Evolutionary conservation across 805 yeast genomes (phyloP).

Genomic region (Wickerhamomyces hampshirensis): DNA sequence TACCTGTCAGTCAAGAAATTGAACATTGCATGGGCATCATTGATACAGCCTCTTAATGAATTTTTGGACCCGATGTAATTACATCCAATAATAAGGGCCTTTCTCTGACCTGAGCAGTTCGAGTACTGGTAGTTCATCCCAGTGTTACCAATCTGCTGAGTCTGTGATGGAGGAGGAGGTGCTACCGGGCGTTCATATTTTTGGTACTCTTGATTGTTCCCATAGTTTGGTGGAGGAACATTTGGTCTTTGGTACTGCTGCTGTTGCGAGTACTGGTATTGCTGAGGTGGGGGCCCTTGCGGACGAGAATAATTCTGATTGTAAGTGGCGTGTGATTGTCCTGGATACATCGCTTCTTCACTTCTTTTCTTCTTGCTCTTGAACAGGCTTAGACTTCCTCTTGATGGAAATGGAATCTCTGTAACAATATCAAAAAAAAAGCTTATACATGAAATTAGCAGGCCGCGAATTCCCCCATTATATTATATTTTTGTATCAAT

Average conservation of each 20-base stretch:
- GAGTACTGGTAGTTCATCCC: conserved; percentile 39
- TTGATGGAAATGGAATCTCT: background rate
- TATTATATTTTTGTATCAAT: background rate
- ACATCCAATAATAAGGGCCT: conserved; percentile 66
- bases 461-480: too few species aligned
- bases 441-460: too few species aligned
- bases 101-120: conserved; percentile 54
- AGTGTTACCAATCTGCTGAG: conserved; percentile 17
- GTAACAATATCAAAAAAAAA: background rate
- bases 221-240: conserved; percentile 4
- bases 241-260: conserved; percentile 4
- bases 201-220: background rate
- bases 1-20: conserved; percentile 27
- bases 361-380: background rate
- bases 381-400: background rate
- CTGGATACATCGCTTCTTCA: conserved; percentile 21
- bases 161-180: conserved; percentile 22
- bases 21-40: conserved; percentile 52
- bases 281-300: conserved; percentile 19
- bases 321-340: conserved; percentile 8
- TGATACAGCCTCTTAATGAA: conserved; percentile 62
- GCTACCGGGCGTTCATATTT: conserved; percentile 18
- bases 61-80: conserved; percentile 57
- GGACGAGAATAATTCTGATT: conserved; percentile 6
- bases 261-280: conserved; percentile 8